phyloP scores from a whole-genome alignment of 305 asterid genomes.

The Solanum hybrid region DNA sequence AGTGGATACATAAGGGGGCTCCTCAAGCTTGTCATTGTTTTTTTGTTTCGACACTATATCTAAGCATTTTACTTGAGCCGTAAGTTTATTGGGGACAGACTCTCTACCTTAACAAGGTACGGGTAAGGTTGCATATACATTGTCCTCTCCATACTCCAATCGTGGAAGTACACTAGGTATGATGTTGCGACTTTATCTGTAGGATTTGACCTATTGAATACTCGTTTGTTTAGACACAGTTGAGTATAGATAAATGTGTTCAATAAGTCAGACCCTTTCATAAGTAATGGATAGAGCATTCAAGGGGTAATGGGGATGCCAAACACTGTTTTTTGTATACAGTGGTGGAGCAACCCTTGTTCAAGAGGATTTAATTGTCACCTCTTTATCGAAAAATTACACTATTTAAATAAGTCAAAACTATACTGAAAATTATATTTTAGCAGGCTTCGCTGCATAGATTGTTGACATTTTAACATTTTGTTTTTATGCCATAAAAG shows the following conservation, averaged over 20 bases:
- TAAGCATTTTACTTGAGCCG: background rate
- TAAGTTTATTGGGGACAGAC: background rate
- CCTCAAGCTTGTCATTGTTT: too few species aligned
- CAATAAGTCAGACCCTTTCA: background rate
- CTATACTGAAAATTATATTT: background rate
- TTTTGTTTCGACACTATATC: too few species aligned
- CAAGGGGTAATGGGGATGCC: background rate
- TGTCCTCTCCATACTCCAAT: background rate
- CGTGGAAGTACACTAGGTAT: background rate
- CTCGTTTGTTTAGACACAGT: background rate
- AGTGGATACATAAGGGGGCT: too few species aligned
- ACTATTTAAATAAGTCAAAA: background rate
- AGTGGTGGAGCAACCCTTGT: background rate
- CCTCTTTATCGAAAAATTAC: background rate
- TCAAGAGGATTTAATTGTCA: background rate
- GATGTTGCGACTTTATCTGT: background rate
- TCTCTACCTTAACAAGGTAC: background rate
- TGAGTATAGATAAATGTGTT: background rate
- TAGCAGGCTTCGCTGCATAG: background rate
- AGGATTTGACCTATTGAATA: background rate
- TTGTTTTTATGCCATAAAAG: background rate
- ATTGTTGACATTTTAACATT: background rate
- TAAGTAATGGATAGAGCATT: background rate
- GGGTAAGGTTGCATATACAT: background rate
- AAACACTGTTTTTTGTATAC: background rate